A percentile compares a stretch with the other conserved stretches of the same genome.
These are phyloP conservation scores for Penicillium sp. DNA, from an alignment of 2,329 filamentous ascomycete species.

Conservation along the genomic window DNA sequence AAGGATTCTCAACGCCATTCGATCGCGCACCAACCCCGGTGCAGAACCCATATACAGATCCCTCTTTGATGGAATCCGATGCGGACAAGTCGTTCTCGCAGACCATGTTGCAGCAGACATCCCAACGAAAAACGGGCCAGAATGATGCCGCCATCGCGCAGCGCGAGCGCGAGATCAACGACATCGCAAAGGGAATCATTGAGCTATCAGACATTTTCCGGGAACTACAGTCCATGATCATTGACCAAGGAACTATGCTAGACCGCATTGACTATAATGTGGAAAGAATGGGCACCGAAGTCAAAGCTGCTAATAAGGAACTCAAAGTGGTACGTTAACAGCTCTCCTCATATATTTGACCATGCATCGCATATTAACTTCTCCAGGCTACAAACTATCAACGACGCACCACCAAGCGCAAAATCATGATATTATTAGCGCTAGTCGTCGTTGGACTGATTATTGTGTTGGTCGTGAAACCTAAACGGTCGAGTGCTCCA, in stretches of 20 bases:
- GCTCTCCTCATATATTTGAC: not conserved
- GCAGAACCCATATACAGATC: conserved; percentile 69
- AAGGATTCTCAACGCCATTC: conserved; percentile 55
- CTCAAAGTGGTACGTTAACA: conserved; percentile 61
- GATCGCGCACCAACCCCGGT: conserved; percentile 49
- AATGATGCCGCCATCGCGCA: conserved; percentile 84
- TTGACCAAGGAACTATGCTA: conserved; percentile 84
- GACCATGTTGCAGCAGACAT: conserved; percentile 75
- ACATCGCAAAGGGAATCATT: conserved; percentile 97
- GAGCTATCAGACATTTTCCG: conserved; percentile 95
- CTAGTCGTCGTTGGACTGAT: conserved; percentile 81
- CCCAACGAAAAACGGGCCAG: conserved; percentile 52
- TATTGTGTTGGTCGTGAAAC: conserved; percentile 76
- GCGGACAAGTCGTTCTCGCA: conserved; percentile 90
- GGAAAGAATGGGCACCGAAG: conserved; percentile 87
- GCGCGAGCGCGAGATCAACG: conserved; percentile 92
- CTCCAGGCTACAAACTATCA: conserved; percentile 74
- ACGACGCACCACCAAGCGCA: conserved; percentile 79
- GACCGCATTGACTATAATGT: conserved; percentile 98
- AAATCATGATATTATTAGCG: conserved; percentile 83
- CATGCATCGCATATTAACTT: not conserved
- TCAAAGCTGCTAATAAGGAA: conserved; percentile 90
- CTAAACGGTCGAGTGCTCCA: conserved; percentile 48
- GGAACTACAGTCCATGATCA: conserved; percentile 91
- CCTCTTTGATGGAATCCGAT: conserved; percentile 87